Evolutionary conservation across 2,329 filamentous ascomycete species (phyloP).

Genomic region (Fusarium pseudonygamai): DNA sequence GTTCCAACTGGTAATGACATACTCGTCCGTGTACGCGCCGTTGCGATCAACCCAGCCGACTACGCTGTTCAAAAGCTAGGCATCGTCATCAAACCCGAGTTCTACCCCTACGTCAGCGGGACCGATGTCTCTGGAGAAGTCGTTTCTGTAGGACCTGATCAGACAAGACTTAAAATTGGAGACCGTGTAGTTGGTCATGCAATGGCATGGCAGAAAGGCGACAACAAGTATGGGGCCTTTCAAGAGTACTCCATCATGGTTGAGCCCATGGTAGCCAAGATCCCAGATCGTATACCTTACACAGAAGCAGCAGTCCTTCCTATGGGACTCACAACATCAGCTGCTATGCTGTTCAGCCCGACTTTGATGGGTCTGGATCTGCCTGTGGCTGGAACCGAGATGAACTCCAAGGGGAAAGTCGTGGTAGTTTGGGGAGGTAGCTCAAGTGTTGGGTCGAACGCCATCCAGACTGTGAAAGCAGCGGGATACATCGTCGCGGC

Average conservation of each 20-base stretch:
- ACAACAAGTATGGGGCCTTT: neutral
- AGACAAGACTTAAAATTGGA: fast-evolving
- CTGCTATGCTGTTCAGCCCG: neutral
- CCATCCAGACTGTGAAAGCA: neutral
- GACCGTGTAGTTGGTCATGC: neutral
- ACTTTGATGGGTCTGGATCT: neutral
- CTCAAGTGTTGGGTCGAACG: neutral
- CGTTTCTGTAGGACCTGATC: neutral
- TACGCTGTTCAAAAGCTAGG: neutral
- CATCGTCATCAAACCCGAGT: neutral
- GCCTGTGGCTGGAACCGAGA: neutral
- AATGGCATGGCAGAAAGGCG: neutral
- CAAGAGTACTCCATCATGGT: neutral
- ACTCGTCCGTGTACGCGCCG: neutral
- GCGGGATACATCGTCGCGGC: neutral
- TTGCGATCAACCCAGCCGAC: neutral
- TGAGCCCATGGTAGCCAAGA: neutral
- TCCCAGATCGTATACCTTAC: neutral
- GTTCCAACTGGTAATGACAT: fast-evolving
- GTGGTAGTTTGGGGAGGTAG: neutral
- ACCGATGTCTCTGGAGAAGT: neutral
- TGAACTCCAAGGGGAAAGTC: neutral
- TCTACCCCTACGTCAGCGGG: neutral
- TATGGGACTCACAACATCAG: neutral
- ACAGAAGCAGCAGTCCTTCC: neutral